These are phyloP conservation scores for Limonomyces culmigenus DNA, from an alignment of 1,284 basidiomycete species.

Conservation along the genomic window DNA sequence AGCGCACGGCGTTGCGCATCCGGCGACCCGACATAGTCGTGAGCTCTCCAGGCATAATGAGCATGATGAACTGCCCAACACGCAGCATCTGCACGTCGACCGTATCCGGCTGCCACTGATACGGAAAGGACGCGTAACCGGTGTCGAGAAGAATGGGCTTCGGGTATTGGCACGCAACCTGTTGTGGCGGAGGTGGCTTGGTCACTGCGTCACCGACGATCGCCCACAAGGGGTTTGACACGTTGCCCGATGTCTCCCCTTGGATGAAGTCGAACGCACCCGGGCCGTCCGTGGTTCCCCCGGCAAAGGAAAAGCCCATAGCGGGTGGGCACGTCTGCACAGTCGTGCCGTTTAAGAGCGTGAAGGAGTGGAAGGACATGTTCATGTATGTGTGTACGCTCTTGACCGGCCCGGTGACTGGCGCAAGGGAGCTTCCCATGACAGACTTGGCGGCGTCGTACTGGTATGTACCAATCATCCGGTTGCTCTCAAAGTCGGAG, in stretches of 20 bases:
- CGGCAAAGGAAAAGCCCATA: constrained; percentile 60
- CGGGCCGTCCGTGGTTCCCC: constrained; percentile 71
- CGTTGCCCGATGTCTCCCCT: constrained; percentile 46
- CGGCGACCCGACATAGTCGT: constrained; percentile 40
- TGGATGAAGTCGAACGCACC: constrained; percentile 72
- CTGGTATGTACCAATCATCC: constrained; percentile 49
- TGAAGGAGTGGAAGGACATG: constrained; percentile 53
- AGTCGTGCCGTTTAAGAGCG: constrained; percentile 45
- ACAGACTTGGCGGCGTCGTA: constrained; percentile 46
- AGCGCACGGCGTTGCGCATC: constrained; percentile 35
- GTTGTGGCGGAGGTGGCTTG: constrained; percentile 36
- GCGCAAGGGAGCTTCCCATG: constrained; percentile 28
- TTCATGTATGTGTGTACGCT: constrained; percentile 51
- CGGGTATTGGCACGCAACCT: constrained; percentile 61
- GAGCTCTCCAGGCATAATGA: constrained; percentile 57
- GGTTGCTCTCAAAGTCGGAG: constrained; percentile 59
- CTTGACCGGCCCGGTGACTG: constrained; percentile 40
- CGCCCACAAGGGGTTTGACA: constrained; percentile 72
- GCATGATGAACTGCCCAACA: constrained; percentile 64
- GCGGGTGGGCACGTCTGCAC: constrained; percentile 68
- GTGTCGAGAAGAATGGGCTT: constrained; percentile 69
- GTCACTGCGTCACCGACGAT: constrained; percentile 62
- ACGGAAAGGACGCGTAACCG: constrained; percentile 47
- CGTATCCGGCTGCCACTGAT: constrained; percentile 63
- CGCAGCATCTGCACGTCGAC: constrained; percentile 71